phyloP scores from a whole-genome alignment of 2,329 filamentous ascomycete species.

The Dothistroma septosporum region DNA sequence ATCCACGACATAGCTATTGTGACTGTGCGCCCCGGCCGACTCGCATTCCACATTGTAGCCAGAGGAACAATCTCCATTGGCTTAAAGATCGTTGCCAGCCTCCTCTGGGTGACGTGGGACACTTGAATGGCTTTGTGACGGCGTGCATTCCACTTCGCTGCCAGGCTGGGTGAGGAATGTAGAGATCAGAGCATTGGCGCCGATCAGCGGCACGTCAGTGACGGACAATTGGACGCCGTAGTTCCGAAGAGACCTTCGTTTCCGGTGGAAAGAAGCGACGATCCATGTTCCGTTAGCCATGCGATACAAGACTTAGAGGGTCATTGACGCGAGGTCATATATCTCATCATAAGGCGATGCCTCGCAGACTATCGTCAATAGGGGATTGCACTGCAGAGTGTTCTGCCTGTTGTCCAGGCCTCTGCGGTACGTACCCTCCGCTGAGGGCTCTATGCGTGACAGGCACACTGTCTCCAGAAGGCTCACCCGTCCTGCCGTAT shows the following conservation, averaged over 20 bases:
- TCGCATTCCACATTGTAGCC: conserved; percentile 27
- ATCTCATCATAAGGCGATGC: not conserved
- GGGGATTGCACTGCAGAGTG: conserved; percentile 1
- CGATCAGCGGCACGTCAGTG: not conserved
- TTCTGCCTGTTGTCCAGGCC: conserved; percentile 12
- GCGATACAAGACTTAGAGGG: not conserved
- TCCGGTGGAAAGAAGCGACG: not conserved
- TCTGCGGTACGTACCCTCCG: not conserved
- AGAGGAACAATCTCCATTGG: conserved; percentile 22
- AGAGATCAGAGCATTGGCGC: not conserved
- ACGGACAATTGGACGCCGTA: not conserved
- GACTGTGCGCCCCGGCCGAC: conserved; percentile 17
- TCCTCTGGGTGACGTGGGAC: conserved; percentile 17
- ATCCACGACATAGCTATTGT: conserved; percentile 25
- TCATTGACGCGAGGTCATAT: not conserved
- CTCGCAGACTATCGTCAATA: not conserved
- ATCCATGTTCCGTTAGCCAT: not conserved
- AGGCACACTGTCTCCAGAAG: not conserved
- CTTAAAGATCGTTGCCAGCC: conserved; percentile 12
- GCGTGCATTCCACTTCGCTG: conserved; percentile 19
- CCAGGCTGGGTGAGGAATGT: conserved; percentile 20
- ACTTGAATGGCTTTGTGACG: conserved; percentile 25
- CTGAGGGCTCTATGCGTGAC: not conserved
- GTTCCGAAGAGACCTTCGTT: not conserved
- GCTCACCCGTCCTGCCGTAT: not conserved